phyloP scores from a whole-genome alignment of 805 yeast species.

The Hanseniaspora nectarophila region DNA sequence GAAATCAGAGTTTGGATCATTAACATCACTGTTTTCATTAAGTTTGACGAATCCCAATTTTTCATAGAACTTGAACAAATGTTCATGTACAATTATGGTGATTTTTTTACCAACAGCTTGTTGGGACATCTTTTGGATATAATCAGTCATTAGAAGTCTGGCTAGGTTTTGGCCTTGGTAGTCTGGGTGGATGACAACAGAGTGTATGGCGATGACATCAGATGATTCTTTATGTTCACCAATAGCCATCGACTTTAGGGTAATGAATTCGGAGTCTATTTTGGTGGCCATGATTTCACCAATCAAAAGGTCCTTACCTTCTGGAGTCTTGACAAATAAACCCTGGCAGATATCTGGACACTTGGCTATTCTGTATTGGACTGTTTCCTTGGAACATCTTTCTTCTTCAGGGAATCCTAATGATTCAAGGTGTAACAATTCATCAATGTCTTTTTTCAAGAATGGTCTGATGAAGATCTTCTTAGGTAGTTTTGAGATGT shows the following conservation, averaged over 20 bases:
- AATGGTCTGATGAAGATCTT: slow-evolving; percentile 12
- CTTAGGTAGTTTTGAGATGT: slow-evolving; percentile 12
- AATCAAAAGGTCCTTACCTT: slow-evolving; percentile 47
- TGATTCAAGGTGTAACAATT: slow-evolving; percentile 49
- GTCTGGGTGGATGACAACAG: slow-evolving; percentile 62
- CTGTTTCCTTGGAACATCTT: slow-evolving; percentile 52
- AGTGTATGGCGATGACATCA: slow-evolving; percentile 65
- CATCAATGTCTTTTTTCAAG: slow-evolving; percentile 44
- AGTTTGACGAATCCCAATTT: slow-evolving; percentile 64
- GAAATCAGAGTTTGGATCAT: slow-evolving; percentile 23
- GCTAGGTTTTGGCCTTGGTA: slow-evolving; percentile 78
- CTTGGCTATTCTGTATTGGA: slow-evolving; percentile 54
- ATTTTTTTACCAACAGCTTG: slow-evolving; percentile 76
- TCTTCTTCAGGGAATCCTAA: slow-evolving; percentile 60
- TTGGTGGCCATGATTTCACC: slow-evolving; percentile 79
- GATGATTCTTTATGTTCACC: slow-evolving; percentile 63
- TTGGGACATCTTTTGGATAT: slow-evolving; percentile 76
- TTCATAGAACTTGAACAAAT: slow-evolving; percentile 63
- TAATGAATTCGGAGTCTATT: slow-evolving; percentile 29
- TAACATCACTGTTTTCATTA: slow-evolving; percentile 39
- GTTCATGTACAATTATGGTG: slow-evolving; percentile 58
- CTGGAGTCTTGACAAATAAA: slow-evolving; percentile 54
- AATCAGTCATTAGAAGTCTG: slow-evolving; percentile 71
- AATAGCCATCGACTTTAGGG: slow-evolving; percentile 25
- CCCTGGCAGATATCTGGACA: slow-evolving; percentile 93